Conservation (phyloP, 2,329 filamentous ascomycete species). For the Claviceps africana region DNA sequence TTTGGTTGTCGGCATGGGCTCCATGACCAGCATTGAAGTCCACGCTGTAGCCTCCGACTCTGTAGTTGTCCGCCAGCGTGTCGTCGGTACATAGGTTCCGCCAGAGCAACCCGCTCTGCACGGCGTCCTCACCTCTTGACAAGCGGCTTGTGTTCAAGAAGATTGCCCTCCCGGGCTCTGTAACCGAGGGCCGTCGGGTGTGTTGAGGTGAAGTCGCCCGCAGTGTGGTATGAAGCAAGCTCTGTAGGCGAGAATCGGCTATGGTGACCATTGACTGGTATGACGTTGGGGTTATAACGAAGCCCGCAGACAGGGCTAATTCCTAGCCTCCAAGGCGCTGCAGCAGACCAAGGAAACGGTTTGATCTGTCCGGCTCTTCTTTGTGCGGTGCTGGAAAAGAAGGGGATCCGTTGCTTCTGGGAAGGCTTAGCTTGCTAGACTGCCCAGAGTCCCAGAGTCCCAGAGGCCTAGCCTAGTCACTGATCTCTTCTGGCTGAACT, state of each 20-base stretch:
- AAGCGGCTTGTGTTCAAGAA: slow-evolving; percentile 40
- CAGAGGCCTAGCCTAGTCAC: too few relatives aligned
- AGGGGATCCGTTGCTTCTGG: neutral
- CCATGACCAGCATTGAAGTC: slow-evolving; percentile 53
- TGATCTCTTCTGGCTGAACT: slow-evolving; percentile 1
- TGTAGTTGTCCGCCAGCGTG: slow-evolving; percentile 64
- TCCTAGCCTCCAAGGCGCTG: neutral
- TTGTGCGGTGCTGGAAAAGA: slow-evolving; percentile 1
- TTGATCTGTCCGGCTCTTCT: neutral
- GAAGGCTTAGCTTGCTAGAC: slow-evolving; percentile 2
- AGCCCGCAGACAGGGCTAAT: neutral
- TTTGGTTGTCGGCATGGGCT: slow-evolving; percentile 50
- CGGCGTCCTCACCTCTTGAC: slow-evolving; percentile 50
- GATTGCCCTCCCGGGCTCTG: slow-evolving; percentile 41
- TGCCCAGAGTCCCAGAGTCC: too few relatives aligned
- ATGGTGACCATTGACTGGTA: slow-evolving; percentile 4
- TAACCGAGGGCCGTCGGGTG: slow-evolving; percentile 15
- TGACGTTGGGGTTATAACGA: neutral
- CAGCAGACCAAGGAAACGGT: neutral
- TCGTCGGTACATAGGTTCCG: slow-evolving; percentile 58
- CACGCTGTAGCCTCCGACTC: slow-evolving; percentile 60
- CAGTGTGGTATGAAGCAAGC: neutral
- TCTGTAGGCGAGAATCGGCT: slow-evolving; percentile 1
- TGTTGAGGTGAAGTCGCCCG: neutral
- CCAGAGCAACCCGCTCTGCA: slow-evolving; percentile 66